Conservation (phyloP, 129 eudicot genomes). For the Cynara cardunculus region DNA sequence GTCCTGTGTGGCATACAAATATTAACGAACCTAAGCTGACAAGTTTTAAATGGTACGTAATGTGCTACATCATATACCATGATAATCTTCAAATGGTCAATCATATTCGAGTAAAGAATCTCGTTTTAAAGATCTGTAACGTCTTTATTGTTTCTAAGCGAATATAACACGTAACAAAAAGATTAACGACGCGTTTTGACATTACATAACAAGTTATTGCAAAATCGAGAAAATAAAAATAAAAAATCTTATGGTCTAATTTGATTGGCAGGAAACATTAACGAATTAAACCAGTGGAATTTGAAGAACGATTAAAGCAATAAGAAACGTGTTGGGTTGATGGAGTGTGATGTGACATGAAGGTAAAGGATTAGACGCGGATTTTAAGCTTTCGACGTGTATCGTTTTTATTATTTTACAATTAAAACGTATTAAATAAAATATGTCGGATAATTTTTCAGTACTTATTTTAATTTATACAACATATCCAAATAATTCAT, state of each 20-base stretch:
- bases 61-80: neutral
- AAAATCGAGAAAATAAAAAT: no score
- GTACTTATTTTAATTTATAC: neutral
- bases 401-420: neutral
- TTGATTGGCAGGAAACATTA: neutral
- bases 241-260: neutral
- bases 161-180: neutral
- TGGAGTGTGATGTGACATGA: slow-evolving; percentile 19
- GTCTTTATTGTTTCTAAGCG: neutral
- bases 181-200: neutral
- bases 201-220: neutral
- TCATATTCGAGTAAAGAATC: neutral
- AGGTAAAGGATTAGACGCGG: slow-evolving; percentile 27
- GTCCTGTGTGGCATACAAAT: neutral
- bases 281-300: slow-evolving; percentile 4
- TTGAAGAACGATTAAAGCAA: slow-evolving; percentile 5
- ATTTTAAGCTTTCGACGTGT: slow-evolving; percentile 23
- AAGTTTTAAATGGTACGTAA: neutral
- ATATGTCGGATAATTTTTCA: neutral
- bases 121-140: no score
- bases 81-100: no score
- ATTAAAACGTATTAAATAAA: neutral
- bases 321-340: slow-evolving; percentile 23
- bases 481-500: neutral
- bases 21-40: neutral